Base-by-base conservation (phyloP, 2,329 filamentous ascomycete genomes). In the Colletotrichum simmondsii region DNA sequence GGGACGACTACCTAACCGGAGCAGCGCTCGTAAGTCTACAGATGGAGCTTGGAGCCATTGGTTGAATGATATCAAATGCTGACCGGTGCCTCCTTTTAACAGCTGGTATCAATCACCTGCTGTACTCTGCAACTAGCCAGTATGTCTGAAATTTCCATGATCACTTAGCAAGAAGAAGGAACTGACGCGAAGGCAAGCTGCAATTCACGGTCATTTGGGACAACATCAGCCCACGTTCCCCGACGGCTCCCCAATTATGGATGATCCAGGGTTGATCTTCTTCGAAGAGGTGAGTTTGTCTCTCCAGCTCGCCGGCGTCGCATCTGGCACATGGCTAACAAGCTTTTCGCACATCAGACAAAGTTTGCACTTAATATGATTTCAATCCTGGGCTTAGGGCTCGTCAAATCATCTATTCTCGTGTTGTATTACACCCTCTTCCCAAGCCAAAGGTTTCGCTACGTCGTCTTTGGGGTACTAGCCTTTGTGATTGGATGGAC, bases 381-480 rank as follows among this genome's bases (percentile, higher is more conserved):
- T 32, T 83, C 82, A 71, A 81, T 81, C 49, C 74, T 78, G 11
- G 76, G 77, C 56, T 78, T 82, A 59, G 79, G 78, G 54, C 72
- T 80, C 42, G 78, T 78, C 66, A 82, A 83, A 59, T 76, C 78
- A 60, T 81, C 79, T 35, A 79, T 82, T 37, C 75, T 83, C 42
- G 74, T 82, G 6, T 76, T 82, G 1, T 83, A 82, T 73, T 76
- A 79, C 11, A 78, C 77, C 14, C 80, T 82, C 16, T 81, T 83
- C 73, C 73, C 74, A 12, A 71, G 73, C 22, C 76, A 77, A 22
- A 78, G 76, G 54, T 77, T 78, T 59, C 78, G 77, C 22, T 78
- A 75, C 60, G 63, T 77, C 4, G 76, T 76, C 11, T 80, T 76
- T 74, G 74, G 75, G 14, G 63, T 80, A 19, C 74, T 79, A 26